Percentiles rank a stretch among this genome's conserved stretches.
Evolutionary conservation across 2,329 filamentous ascomycete species (phyloP).

Genomic region (Cladosporium sp.): DNA sequence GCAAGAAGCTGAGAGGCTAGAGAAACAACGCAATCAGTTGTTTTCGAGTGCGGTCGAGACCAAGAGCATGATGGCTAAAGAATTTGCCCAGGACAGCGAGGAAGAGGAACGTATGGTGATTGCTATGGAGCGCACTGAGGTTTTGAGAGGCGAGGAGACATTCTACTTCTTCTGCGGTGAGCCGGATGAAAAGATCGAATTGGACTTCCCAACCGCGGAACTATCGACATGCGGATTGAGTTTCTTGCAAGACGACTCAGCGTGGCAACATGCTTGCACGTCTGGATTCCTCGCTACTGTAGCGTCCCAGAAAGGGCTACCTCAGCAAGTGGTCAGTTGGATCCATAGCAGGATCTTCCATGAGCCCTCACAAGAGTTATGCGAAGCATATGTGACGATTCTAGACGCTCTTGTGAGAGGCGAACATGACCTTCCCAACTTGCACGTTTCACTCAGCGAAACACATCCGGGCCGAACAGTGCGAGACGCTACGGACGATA

Average conservation of each 20-base stretch:
- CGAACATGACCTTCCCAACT: not conserved
- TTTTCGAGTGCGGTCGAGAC: constrained; percentile 23
- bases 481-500: not conserved
- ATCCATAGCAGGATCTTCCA: constrained; percentile 43
- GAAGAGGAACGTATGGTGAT: constrained; percentile 55
- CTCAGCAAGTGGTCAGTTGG: constrained; percentile 45
- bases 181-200: not conserved
- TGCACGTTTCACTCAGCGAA: constrained; percentile 10
- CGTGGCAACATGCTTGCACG: constrained; percentile 44
- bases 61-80: constrained; percentile 45
- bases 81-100: constrained; percentile 38
- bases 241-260: constrained; percentile 34
- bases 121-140: constrained; percentile 64
- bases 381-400: constrained; percentile 38
- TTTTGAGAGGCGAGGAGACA: constrained; percentile 52
- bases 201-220: not conserved
- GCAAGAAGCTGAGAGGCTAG: constrained; percentile 23
- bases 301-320: constrained; percentile 41
- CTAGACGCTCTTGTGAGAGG: constrained; percentile 25
- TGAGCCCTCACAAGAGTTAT: constrained; percentile 39
- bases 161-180: constrained; percentile 60
- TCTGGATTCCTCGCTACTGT: constrained; percentile 46
- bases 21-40: constrained; percentile 23
- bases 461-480: constrained; percentile 1
- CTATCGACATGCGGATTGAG: not conserved